Percentiles rank a stretch among this genome's conserved stretches.
These are phyloP conservation scores for Pseudogymnoascus sp. DNA, from an alignment of 2,329 filamentous ascomycete genomes.

Conservation along the genomic window DNA sequence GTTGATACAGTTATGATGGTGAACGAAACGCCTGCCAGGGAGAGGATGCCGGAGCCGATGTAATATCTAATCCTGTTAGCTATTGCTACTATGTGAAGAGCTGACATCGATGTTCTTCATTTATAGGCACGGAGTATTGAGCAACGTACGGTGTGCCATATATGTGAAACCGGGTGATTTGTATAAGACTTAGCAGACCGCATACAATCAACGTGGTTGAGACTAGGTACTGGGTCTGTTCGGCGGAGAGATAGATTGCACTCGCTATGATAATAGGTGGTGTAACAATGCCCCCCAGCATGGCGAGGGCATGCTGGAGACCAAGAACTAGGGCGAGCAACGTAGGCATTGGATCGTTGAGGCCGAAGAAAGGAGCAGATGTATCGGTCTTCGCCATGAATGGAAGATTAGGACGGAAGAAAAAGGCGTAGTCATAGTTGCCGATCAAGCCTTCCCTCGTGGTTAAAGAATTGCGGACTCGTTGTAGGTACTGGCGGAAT, in stretches of 20 bases:
- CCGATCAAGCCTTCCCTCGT: constrained; percentile 68
- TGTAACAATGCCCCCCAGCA: constrained; percentile 50
- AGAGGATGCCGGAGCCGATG: constrained; percentile 58
- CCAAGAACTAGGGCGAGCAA: constrained; percentile 59
- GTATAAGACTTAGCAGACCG: constrained; percentile 56
- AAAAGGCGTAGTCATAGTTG: constrained; percentile 80
- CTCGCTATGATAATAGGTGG: constrained; percentile 57
- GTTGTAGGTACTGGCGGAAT: constrained; percentile 34
- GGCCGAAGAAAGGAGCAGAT: constrained; percentile 62
- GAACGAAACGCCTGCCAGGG: constrained; percentile 62
- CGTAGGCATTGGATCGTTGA: constrained; percentile 61
- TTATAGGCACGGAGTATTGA: not conserved
- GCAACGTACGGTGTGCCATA: constrained; percentile 45
- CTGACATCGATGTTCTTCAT: not conserved
- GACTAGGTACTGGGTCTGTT: constrained; percentile 56
- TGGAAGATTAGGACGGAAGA: constrained; percentile 59
- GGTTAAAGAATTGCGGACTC: constrained; percentile 39
- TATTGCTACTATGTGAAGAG: not conserved
- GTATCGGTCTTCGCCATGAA: constrained; percentile 60
- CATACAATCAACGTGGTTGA: constrained; percentile 63
- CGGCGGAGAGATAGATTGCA: constrained; percentile 49
- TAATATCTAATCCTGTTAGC: constrained; percentile 33
- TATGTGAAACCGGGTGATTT: constrained; percentile 61
- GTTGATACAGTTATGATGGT: constrained; percentile 58
- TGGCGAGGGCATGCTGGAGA: constrained; percentile 62